Base-by-base conservation (phyloP, 176 grass and related monocot species). In the Pontederia crassipes region DNA sequence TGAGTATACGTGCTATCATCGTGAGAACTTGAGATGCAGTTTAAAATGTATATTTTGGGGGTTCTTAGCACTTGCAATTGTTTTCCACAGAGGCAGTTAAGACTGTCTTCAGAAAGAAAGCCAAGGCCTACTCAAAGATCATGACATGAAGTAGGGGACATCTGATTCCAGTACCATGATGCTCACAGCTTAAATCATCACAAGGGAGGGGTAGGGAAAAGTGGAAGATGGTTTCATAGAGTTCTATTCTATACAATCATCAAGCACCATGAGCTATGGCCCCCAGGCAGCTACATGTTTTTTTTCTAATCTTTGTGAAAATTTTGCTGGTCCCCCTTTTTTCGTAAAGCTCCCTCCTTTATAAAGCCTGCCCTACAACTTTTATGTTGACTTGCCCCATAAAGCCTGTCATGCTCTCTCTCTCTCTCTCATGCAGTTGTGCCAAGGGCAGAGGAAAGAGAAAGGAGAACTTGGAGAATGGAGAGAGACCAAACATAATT, bases 321-420 rank as follows among this genome's bases (percentile, higher is more conserved):
- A 6, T 54, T 4, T 16, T 16, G 32, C 51, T 15, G 14, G 6
- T 11, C n/a, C 51, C 14, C 51, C 14, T 40, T 40, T 40, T 40
- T 40, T 17, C 8, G 51, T 16, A 54, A 54, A 54, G 51, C 51
- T 54, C 51, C 11, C 51, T 7, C 32, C n/a, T 54, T 54, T 54
- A 8, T 17, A 54, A 54, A 17, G 51, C 51, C 51, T 54, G 51
- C n/a, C 14, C 14, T 0, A 16, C n/a, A 54, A 54, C 51, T 54
- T 54, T 54, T 54, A 54, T 54, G 51, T 54, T 54, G 51, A 54
- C 51, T 54, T 54, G 51, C 51, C 51, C 51, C 51, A 54, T 54
- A 54, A 54, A 54, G 51, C 51, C 51, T 54, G 51, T 16, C 8
- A 54, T 12, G 51, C 51, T 54, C 51, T 3, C 49, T 24, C 20